Evolutionary conservation across 768 basidiomycete species (phyloP), one percentile per base, ranked within the genome.

Genomic region (Strobilomyces dryophilus): DNA sequence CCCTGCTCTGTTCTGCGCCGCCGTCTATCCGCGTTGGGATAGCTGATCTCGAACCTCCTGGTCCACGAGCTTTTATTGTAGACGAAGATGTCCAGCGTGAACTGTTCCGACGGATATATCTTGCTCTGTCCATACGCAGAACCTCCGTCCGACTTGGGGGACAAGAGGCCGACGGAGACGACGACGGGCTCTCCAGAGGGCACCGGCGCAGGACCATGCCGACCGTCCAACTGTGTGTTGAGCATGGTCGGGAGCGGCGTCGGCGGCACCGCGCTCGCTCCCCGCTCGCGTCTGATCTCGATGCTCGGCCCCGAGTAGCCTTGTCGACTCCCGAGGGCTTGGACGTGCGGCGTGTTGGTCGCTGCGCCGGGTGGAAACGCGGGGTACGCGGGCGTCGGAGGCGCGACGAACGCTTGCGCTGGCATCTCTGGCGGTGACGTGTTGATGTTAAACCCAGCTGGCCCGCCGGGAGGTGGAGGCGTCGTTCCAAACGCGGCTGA

Each of bases 61-160:
- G 83, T 84, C 83, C 87, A 84, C 41, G 79, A 73, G 42, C 82
- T 84, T 69, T 85, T 85, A 61, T 93, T 94, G 61, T 86, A 92
- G 50, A 93, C 89, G 61, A 94, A 93, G 3, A 93, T 85, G 55
- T 94, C 91, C 61, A 94, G 68, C 47, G 83, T 85, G 65, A 94
- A 94, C 46, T 78, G 73, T 60, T 89, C 83, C 26, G 87, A 73
- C 17, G 88, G 87, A 57, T 82, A 85, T 62, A 93, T 83, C 70
- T 74, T 81, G 55, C 71, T 76, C 45, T 64, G 66, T 46, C 60
- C 61, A 20, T 56, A 31, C 27, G 32, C 27, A 35, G 37, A 29
- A 48, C 53, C 10, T 31, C 55, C 52, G 34, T 58, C 53, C 44
- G 60, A 58, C 11, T 61, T 62, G 1, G 64, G 52, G 10, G 66